These are phyloP conservation scores for Quercus agrifolia DNA, from an alignment of 306 rosid genomes.

Conservation along the genomic window DNA sequence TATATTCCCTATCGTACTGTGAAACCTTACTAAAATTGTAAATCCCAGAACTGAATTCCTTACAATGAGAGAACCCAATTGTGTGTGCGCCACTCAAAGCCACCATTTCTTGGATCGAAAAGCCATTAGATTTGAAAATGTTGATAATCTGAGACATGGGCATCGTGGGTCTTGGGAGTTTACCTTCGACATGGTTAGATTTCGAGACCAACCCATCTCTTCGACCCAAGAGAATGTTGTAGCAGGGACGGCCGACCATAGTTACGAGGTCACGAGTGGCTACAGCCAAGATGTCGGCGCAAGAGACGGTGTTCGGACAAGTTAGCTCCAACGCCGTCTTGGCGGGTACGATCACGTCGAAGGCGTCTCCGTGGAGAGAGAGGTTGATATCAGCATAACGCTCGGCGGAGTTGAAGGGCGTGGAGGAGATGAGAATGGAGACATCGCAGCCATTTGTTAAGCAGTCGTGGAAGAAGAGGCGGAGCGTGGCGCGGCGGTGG, in stretches of 20 bases:
- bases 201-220: no score
- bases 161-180: no score
- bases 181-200: no score
- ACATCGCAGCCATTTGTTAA: conserved; percentile 47
- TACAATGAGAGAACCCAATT: no score
- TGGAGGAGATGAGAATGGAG: conserved; percentile 42
- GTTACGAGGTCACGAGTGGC: conserved; percentile 31
- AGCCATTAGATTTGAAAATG: no score
- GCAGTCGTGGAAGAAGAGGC: conserved; percentile 57
- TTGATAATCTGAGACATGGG: no score
- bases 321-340: conserved; percentile 36
- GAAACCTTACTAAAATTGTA: no score
- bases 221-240: neutral
- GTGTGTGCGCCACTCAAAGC: no score
- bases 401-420: conserved; percentile 47
- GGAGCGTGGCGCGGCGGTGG: conserved; percentile 49
- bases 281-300: conserved; percentile 38
- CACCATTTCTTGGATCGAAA: no score
- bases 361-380: conserved; percentile 55
- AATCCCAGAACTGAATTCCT: no score
- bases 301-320: conserved; percentile 44
- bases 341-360: conserved; percentile 32
- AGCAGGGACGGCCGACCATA: conserved; percentile 37
- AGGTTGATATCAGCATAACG: conserved; percentile 57
- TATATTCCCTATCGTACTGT: no score